phyloP scores from a whole-genome alignment of 352 stramenopile genomes.

The Peronosclerospora sorghi region DNA sequence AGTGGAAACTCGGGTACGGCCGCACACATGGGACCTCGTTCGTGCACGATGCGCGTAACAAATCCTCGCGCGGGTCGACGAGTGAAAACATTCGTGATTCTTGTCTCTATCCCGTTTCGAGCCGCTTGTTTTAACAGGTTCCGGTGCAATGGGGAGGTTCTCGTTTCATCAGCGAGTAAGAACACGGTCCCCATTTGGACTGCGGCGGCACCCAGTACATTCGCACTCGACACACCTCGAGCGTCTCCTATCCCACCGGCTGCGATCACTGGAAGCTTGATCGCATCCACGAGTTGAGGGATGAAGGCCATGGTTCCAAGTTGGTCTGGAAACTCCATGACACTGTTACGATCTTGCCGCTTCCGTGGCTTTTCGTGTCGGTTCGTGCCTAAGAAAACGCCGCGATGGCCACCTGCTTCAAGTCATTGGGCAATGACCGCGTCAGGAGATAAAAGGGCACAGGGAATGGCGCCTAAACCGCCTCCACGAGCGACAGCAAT shows the following conservation, averaged over 20 bases:
- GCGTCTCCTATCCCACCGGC: constrained; percentile 45
- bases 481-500: constrained; percentile 21
- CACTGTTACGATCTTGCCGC: constrained; percentile 9
- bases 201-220: constrained; percentile 33
- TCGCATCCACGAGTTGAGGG: constrained; percentile 28
- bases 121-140: constrained; percentile 2
- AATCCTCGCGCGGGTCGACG: constrained; percentile 33
- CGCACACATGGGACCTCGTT: constrained; percentile 21
- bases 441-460: constrained; percentile 18
- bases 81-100: constrained; percentile 26
- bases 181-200: constrained; percentile 62
- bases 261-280: constrained; percentile 39
- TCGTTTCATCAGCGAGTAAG: constrained; percentile 33
- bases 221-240: constrained; percentile 24
- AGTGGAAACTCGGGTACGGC: constrained; percentile 13
- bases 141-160: constrained; percentile 19
- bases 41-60: constrained; percentile 27
- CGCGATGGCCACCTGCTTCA: constrained; percentile 48
- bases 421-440: constrained; percentile 43
- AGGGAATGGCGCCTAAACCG: constrained; percentile 40
- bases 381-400: constrained; percentile 26
- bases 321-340: constrained; percentile 16
- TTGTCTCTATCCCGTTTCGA: constrained; percentile 23
- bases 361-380: too few species aligned
- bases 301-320: constrained; percentile 39